Conservation (phyloP, 768 basidiomycete species). For the Lactarius trivialis region DNA sequence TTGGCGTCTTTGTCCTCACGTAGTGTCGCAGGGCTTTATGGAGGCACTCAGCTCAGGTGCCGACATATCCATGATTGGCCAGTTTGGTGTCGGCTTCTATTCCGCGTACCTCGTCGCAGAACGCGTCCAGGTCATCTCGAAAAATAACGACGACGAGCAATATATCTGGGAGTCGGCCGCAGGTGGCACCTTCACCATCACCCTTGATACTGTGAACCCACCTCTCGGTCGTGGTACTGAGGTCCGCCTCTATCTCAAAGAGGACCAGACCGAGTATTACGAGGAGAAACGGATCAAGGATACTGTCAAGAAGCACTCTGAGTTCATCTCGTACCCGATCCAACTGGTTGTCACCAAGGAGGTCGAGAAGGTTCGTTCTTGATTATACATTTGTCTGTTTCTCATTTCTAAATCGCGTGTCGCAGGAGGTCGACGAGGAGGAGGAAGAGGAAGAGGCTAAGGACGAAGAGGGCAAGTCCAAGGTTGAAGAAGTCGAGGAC, state of each 20-base stretch:
- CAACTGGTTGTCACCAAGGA: conserved; percentile 98
- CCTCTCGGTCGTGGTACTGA: conserved; percentile 92
- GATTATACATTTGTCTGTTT: not conserved
- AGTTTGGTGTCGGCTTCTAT: conserved; percentile 99
- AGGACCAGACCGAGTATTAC: conserved; percentile 97
- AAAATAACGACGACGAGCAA: conserved; percentile 99
- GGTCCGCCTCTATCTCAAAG: conserved; percentile 90
- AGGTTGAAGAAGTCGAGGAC: conserved; percentile 64
- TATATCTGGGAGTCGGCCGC: conserved; percentile 99
- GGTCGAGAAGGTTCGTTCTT: conserved; percentile 82
- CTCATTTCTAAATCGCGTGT: conserved; percentile 14
- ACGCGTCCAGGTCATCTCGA: conserved; percentile 96
- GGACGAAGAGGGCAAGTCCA: conserved; percentile 75
- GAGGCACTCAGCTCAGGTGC: conserved; percentile 90
- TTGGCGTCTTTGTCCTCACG: not conserved
- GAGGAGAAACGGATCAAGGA: conserved; percentile 99
- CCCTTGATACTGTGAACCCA: conserved; percentile 83
- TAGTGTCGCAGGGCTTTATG: conserved; percentile 81
- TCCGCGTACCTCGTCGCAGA: conserved; percentile 99
- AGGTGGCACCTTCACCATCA: conserved; percentile 99
- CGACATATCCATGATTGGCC: conserved; percentile 95
- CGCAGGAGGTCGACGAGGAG: conserved; percentile 66
- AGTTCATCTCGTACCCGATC: conserved; percentile 99
- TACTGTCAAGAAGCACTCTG: conserved; percentile 99
- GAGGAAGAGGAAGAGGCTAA: conserved; percentile 50